Conservation (phyloP, 768 basidiomycete species). For the Mycena vulgaris region DNA sequence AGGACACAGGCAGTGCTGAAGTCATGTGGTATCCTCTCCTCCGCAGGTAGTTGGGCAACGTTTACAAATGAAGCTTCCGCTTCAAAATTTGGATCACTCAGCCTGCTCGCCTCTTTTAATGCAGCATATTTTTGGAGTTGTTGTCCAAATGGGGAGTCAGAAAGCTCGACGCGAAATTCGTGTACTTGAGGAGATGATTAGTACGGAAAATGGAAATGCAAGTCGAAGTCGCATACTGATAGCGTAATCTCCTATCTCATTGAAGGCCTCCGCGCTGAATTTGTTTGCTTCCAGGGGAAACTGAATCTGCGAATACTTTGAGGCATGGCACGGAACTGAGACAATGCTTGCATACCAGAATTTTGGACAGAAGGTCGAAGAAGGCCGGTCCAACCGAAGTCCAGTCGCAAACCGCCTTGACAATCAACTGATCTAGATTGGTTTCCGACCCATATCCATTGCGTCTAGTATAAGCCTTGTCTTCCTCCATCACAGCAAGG, state of each 20-base stretch:
- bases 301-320: background rate
- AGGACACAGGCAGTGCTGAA: slow-evolving; percentile 1
- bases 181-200: background rate
- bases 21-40: background rate
- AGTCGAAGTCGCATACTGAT: background rate
- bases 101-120: background rate
- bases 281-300: background rate
- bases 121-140: background rate
- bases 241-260: background rate
- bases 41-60: background rate
- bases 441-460: background rate
- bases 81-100: background rate
- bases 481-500: background rate
- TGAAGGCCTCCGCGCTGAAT: background rate
- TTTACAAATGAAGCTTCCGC: background rate
- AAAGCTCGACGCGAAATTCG: background rate
- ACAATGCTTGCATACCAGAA: background rate
- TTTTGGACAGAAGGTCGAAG: background rate
- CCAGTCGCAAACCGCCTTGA: background rate
- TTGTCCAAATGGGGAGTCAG: background rate
- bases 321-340: background rate
- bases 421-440: background rate
- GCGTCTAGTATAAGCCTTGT: background rate
- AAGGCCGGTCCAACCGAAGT: background rate
- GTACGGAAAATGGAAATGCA: background rate